Evolutionary conservation across 176 grass and related monocot species (phyloP).

Genomic region (Thalia dealbata): DNA sequence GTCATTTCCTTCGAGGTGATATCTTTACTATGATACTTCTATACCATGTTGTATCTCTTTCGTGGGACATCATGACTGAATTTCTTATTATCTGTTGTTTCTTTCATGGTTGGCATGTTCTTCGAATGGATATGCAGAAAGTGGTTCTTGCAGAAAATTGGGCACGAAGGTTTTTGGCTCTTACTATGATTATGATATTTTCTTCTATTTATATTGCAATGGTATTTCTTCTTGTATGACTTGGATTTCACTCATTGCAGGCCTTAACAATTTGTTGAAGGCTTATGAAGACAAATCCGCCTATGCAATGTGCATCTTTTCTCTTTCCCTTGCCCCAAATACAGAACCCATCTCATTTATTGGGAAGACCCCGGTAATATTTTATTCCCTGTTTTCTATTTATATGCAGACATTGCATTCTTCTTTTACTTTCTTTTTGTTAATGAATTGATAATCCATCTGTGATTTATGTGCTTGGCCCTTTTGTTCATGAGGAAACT

Average conservation of each 20-base stretch:
- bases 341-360: conserved; percentile 76
- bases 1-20: conserved; percentile 2
- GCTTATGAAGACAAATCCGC: conserved; percentile 99
- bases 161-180: conserved; percentile 60
- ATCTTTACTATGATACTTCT: not conserved
- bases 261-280: conserved; percentile 80
- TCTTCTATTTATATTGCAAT: conserved; percentile 13
- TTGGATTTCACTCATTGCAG: conserved; percentile 20
- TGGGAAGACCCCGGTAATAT: conserved; percentile 70
- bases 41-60: not conserved
- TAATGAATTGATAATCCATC: not conserved
- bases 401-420: not conserved
- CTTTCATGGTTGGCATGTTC: conserved; percentile 8
- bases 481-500: not conserved
- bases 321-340: conserved; percentile 78
- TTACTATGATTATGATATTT: conserved; percentile 6
- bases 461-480: not conserved
- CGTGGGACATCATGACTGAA: not conserved
- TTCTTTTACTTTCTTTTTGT: not conserved
- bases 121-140: conserved; percentile 58
- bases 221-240: not conserved
- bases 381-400: not conserved
- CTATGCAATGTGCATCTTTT: conserved; percentile 95
- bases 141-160: conserved; percentile 90
- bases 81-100: conserved; percentile 26